These are phyloP conservation scores for Aspergillus amoenus DNA, from an alignment of 2,329 filamentous ascomycete genomes.

Conservation along the genomic window DNA sequence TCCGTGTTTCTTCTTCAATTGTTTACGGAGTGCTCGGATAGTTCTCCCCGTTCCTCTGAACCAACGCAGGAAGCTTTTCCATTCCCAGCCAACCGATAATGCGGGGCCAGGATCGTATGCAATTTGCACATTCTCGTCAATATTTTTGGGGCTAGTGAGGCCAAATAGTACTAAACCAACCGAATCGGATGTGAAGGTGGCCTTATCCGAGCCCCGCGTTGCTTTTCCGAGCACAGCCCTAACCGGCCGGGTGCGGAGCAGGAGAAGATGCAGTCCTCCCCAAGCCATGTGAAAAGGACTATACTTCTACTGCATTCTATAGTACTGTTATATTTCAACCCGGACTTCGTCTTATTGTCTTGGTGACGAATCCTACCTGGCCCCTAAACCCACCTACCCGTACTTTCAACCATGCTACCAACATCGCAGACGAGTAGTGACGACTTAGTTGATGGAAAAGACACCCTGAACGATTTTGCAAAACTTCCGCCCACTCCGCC, in stretches of 20 bases:
- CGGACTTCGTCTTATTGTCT: background rate
- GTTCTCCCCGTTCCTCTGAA: too few species aligned
- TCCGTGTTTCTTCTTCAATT: too few species aligned
- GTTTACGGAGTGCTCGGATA: too few species aligned
- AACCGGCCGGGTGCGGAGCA: background rate
- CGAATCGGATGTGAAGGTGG: background rate
- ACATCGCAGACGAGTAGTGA: background rate
- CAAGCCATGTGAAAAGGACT: background rate
- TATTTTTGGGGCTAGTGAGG: too few species aligned
- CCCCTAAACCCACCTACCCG: background rate
- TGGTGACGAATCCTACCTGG: background rate
- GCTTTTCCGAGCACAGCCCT: slow-evolving; percentile 7
- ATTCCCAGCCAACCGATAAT: too few species aligned
- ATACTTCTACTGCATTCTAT: background rate
- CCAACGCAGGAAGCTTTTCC: too few species aligned
- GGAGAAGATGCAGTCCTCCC: background rate
- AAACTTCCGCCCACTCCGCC: slow-evolving; percentile 11
- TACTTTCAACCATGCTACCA: slow-evolving; percentile 1
- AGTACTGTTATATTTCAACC: background rate
- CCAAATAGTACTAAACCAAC: too few species aligned
- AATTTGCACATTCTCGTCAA: too few species aligned
- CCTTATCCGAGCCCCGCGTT: slow-evolving; percentile 6
- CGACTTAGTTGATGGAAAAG: background rate
- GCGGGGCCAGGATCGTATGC: too few species aligned
- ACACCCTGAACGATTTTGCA: background rate